Conservation (phyloP, 2,329 filamentous ascomycete species). For the Penicillium vulpinum region DNA sequence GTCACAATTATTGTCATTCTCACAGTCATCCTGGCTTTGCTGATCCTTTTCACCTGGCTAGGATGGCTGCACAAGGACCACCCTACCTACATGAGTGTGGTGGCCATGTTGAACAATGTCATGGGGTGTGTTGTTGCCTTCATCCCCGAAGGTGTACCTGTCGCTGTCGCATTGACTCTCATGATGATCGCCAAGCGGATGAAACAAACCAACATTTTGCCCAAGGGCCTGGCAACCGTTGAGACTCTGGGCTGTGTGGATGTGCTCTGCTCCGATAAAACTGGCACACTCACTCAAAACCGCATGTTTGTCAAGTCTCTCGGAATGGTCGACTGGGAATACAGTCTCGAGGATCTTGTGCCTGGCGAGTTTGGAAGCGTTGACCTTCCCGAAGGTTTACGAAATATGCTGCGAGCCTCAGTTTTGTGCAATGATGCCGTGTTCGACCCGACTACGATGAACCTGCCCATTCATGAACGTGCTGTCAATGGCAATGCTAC, state of each 20-base stretch:
- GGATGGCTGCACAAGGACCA: slow-evolving; percentile 67
- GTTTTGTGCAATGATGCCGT: slow-evolving; percentile 74
- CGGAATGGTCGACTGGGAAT: slow-evolving; percentile 29
- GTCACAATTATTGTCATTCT: slow-evolving; percentile 68
- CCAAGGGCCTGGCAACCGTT: slow-evolving; percentile 76
- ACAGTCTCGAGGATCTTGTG: slow-evolving; percentile 19
- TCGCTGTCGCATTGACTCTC: slow-evolving; percentile 68
- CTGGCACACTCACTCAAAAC: slow-evolving; percentile 62
- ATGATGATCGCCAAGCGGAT: slow-evolving; percentile 77
- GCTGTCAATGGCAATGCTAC: slow-evolving; percentile 75
- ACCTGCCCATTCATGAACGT: slow-evolving; percentile 61
- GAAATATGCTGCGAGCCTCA: slow-evolving; percentile 62
- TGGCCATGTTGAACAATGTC: slow-evolving; percentile 69
- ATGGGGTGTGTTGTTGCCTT: slow-evolving; percentile 74
- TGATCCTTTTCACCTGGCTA: slow-evolving; percentile 57
- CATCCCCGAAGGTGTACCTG: slow-evolving; percentile 74
- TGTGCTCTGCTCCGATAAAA: slow-evolving; percentile 77
- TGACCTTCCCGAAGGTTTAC: slow-evolving; percentile 44
- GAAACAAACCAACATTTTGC: slow-evolving; percentile 73
- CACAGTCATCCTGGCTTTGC: slow-evolving; percentile 63
- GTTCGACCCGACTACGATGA: slow-evolving; percentile 66
- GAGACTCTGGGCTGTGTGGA: slow-evolving; percentile 75
- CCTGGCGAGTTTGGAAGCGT: slow-evolving; percentile 11
- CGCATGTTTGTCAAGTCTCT: slow-evolving; percentile 63
- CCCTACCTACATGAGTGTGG: slow-evolving; percentile 69